A percentile compares a stretch with the other conserved stretches of the same genome.
These are phyloP conservation scores for Eucalyptus sideroxylon DNA, from an alignment of 345 rosid genomes.

Conservation along the genomic window DNA sequence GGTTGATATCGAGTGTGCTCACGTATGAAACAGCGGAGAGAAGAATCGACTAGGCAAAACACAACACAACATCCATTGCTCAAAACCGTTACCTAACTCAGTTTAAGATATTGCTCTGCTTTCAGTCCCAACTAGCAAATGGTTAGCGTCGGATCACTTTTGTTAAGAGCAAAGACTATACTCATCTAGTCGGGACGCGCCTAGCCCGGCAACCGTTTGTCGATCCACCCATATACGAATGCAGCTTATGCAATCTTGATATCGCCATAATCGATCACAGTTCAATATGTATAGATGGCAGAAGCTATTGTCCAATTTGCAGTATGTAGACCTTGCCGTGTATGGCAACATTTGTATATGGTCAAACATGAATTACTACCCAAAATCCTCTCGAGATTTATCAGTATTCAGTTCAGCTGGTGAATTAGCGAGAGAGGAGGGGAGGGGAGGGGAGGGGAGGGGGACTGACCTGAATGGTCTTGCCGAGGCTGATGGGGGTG, in stretches of 20 bases:
- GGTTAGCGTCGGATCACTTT: neutral
- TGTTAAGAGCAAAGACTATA: neutral
- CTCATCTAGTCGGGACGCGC: neutral
- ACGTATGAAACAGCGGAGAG: neutral
- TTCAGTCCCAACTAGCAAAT: neutral
- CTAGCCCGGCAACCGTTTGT: neutral
- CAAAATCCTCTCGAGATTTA: neutral
- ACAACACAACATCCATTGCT: neutral
- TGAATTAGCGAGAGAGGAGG: neutral
- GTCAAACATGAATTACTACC: neutral
- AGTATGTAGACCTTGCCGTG: neutral
- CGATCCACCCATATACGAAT: neutral
- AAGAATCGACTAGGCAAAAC: neutral
- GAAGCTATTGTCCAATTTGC: neutral
- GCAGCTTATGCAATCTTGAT: neutral
- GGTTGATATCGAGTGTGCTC: neutral
- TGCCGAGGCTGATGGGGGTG: constrained; percentile 49
- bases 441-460: no score
- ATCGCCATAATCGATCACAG: neutral
- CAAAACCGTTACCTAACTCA: neutral
- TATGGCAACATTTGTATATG: neutral
- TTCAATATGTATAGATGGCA: neutral
- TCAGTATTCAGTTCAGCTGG: neutral
- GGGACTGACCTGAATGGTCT: constrained; percentile 51
- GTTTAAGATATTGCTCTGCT: neutral